phyloP scores from a whole-genome alignment of 768 basidiomycete genomes.

The Macrolepiota fuliginosa region DNA sequence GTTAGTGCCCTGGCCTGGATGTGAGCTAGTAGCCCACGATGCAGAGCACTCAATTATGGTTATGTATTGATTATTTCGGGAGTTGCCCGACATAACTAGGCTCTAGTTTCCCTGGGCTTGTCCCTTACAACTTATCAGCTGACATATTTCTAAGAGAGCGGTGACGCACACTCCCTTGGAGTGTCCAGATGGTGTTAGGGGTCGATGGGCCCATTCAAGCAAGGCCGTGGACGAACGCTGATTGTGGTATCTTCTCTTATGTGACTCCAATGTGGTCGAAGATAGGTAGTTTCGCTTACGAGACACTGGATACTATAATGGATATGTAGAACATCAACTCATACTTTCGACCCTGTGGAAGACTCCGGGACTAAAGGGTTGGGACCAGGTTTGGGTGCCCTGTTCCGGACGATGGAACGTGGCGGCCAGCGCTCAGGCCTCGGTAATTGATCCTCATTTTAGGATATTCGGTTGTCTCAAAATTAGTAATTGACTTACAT shows the following conservation, averaged over 20 bases:
- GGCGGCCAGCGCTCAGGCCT: not conserved
- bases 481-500: not conserved
- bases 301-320: not conserved
- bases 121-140: no score
- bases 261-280: not conserved
- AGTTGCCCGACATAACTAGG: no score
- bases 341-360: not conserved
- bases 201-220: no score
- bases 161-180: no score
- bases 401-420: not conserved
- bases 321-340: no score
- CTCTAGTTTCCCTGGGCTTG: no score
- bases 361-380: not conserved
- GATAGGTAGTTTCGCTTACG: not conserved
- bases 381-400: not conserved
- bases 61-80: no score
- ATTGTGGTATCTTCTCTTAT: not conserved
- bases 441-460: not conserved
- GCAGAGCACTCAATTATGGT: no score
- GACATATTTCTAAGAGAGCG: no score
- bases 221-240: not conserved
- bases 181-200: no score
- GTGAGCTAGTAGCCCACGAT: no score
- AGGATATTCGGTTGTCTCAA: not conserved
- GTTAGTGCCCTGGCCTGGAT: no score